Evolutionary conservation across 768 basidiomycete species (phyloP), one percentile per base, ranked within the genome.

Genomic region (Mycena crocata): DNA sequence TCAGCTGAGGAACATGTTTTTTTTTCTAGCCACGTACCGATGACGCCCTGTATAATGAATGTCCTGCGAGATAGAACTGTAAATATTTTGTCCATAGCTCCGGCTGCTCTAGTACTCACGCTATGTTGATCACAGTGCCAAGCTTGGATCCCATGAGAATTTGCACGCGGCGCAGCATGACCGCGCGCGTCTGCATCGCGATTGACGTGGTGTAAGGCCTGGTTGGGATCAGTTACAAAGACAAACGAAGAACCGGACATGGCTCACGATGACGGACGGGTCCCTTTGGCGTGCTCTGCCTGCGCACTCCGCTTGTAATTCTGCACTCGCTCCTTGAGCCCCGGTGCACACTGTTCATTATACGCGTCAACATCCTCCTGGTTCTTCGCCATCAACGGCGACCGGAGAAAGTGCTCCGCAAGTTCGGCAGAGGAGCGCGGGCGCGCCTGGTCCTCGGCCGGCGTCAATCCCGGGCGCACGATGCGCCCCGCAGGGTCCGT

Each of bases 401-500:
- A 88, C 19, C 73, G 68, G 54, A 69, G 75, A 73, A 86, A 88
- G 68, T 84, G 77, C 2, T 79, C 72, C 0, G 83, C 89, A 67
- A 92, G 89, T 72, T 92, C 89, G 3, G 76, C 80, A 1, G 91
- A 84, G 0, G 87, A 87, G 34, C 82, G 81, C 1, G 91, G 90
- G 0, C 69, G 69, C 4, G 46, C 57, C 26, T 62, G 42, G 34
- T 70, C 69, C 15, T 70, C 64, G 0, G 82, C 78, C 19, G 75
- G 76, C 19, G 80, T 77, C 45, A 82, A 78, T 3, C 82, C 84
- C 1, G 78, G 52, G 24, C 87, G 84, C 5, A 81, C 72, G 21
- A 82, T 85, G 50, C 92, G 89, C 0, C 84, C 87, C 24, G 81
- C 81, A 2, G 89, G 85, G 68, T 91, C 88, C 5, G 90, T 91